A percentile compares a stretch with the other conserved stretches of the same genome.
These are phyloP conservation scores for Acacia melanoxylon DNA, from an alignment of 306 rosid genomes.

Conservation along the genomic window DNA sequence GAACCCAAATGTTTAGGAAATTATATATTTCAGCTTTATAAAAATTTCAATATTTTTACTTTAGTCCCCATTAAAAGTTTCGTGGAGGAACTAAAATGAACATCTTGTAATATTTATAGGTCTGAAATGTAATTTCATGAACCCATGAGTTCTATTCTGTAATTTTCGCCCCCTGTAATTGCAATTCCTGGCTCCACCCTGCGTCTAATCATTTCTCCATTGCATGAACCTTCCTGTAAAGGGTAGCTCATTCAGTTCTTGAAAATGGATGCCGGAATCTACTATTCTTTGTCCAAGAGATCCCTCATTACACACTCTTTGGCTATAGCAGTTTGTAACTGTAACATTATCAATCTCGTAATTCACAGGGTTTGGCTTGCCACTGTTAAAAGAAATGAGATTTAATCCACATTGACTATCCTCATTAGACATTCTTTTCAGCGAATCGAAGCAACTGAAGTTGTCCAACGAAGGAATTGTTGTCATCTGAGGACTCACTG, in stretches of 20 bases:
- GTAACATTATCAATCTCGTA: slow-evolving; percentile 20
- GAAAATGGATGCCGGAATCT: slow-evolving; percentile 39
- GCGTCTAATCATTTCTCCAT: slow-evolving; percentile 19
- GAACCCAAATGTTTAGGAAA: too few species aligned
- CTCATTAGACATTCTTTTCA: slow-evolving; percentile 41
- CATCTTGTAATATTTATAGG: too few species aligned
- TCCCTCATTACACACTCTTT: slow-evolving; percentile 34
- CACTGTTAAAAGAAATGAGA: slow-evolving; percentile 34
- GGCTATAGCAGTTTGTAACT: slow-evolving; percentile 33
- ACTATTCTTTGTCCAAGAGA: slow-evolving; percentile 28
- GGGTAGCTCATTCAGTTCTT: slow-evolving; percentile 41
- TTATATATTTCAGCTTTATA: too few species aligned
- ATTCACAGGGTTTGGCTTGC: slow-evolving; percentile 27
- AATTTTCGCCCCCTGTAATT: too few species aligned
- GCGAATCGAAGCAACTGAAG: slow-evolving; percentile 28
- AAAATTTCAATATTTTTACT: too few species aligned
- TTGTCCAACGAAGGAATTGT: slow-evolving; percentile 36
- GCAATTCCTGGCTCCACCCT: too few species aligned
- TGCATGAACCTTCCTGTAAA: slow-evolving; percentile 37
- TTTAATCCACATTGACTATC: slow-evolving; percentile 34
- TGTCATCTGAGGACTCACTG: slow-evolving; percentile 42
- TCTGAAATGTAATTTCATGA: too few species aligned
- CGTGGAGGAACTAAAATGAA: too few species aligned
- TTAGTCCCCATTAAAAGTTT: too few species aligned
- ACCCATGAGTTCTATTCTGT: too few species aligned